Conservation (phyloP, 2,329 filamentous ascomycete species). For the Emydomyces testavorans region DNA sequence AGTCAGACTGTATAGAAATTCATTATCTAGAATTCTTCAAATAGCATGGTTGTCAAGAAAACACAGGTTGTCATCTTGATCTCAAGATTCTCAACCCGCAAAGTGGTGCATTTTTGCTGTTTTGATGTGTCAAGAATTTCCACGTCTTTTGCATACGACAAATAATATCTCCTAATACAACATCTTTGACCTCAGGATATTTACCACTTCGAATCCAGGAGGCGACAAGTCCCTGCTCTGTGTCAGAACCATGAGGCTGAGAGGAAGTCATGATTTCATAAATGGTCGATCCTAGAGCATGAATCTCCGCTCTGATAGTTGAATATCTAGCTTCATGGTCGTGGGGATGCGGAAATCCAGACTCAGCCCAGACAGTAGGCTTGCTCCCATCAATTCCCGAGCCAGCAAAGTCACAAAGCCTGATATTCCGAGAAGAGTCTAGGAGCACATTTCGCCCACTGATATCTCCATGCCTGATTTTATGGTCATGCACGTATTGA, state of each 20-base stretch:
- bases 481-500: slow-evolving; percentile 1
- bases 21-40: no score
- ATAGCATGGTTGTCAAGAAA: no score
- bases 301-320: slow-evolving; percentile 5
- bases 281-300: slow-evolving; percentile 8
- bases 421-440: slow-evolving; percentile 1
- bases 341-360: slow-evolving; percentile 2
- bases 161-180: slow-evolving; percentile 9
- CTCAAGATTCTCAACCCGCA: no score
- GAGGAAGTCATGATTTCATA: slow-evolving; percentile 11
- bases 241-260: not conserved
- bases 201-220: not conserved
- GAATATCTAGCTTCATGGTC: not conserved
- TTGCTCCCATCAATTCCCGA: slow-evolving; percentile 4
- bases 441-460: slow-evolving; percentile 7
- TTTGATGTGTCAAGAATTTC: no score
- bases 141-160: no score
- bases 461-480: slow-evolving; percentile 8
- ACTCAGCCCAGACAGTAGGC: not conserved
- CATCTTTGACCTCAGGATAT: slow-evolving; percentile 3
- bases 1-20: no score
- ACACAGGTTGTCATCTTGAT: no score
- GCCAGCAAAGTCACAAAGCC: slow-evolving; percentile 12
- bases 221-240: not conserved
- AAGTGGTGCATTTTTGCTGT: no score